Conservation (phyloP, 257 asterid genomes). For the Leptodermis oblonga region DNA sequence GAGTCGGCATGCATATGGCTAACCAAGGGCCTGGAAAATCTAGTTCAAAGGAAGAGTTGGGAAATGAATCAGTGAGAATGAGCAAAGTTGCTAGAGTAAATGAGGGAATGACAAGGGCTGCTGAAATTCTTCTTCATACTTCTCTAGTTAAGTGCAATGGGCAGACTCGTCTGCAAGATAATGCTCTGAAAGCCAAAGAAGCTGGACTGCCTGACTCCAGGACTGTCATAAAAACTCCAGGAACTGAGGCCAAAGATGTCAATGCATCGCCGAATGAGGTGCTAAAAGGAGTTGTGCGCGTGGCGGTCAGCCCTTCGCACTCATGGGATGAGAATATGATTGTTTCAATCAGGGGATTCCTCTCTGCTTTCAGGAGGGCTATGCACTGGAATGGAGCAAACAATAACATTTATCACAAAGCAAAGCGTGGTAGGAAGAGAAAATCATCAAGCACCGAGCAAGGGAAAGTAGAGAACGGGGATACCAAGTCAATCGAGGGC, state of each 20-base stretch:
- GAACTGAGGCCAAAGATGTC: slow-evolving; percentile 24
- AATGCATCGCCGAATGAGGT: slow-evolving; percentile 31
- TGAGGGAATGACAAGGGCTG: slow-evolving; percentile 28
- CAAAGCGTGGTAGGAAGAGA: slow-evolving; percentile 27
- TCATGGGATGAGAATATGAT: slow-evolving; percentile 34
- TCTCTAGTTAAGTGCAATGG: slow-evolving; percentile 17
- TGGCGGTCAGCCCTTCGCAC: slow-evolving; percentile 42
- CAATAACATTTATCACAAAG: slow-evolving; percentile 23
- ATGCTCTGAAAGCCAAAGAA: neutral
- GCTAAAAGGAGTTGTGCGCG: slow-evolving; percentile 34
- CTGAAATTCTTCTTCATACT: slow-evolving; percentile 28
- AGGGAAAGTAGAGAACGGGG: slow-evolving; percentile 10
- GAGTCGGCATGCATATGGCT: slow-evolving; percentile 18
- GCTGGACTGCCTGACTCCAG: slow-evolving; percentile 9
- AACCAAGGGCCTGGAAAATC: slow-evolving; percentile 17
- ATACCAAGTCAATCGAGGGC: slow-evolving; percentile 20
- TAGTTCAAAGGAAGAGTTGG: slow-evolving; percentile 27
- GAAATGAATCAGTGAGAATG: slow-evolving; percentile 25
- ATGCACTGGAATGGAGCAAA: slow-evolving; percentile 30
- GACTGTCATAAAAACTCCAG: neutral
- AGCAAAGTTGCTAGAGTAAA: slow-evolving; percentile 26
- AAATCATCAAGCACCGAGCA: slow-evolving; percentile 25
- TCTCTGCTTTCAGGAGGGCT: slow-evolving; percentile 51
- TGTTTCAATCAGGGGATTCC: slow-evolving; percentile 37
- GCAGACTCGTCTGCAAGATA: slow-evolving; percentile 13